Percentiles rank a stretch among this genome's conserved stretches.
phyloP scores from a whole-genome alignment of 768 basidiomycete genomes.

The Daedalea quercina region DNA sequence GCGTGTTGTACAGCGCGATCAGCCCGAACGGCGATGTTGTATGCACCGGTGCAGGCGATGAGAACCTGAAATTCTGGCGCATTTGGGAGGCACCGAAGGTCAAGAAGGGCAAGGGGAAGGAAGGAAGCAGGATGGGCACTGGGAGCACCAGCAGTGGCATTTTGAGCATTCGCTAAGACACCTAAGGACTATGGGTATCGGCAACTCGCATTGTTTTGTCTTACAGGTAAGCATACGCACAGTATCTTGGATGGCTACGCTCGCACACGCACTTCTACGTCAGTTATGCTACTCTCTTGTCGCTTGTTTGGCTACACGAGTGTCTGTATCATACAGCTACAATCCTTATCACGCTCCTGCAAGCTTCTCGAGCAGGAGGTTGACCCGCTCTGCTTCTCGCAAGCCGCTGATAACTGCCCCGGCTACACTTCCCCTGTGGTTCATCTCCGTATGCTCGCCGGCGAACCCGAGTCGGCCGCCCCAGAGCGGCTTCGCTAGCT shows the following conservation, averaged over 20 bases:
- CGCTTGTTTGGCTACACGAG: background rate
- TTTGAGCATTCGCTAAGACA: conserved; percentile 16
- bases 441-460: background rate
- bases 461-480: background rate
- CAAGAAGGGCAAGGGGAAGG: conserved; percentile 46
- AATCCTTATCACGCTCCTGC: background rate
- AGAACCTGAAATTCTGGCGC: conserved; percentile 96
- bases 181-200: background rate
- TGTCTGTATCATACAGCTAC: background rate
- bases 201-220: background rate
- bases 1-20: conserved; percentile 81
- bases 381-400: background rate
- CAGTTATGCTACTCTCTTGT: background rate
- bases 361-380: background rate
- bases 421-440: background rate
- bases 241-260: background rate
- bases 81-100: conserved; percentile 62
- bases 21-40: conserved; percentile 89
- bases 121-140: conserved; percentile 23
- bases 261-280: background rate
- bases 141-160: conserved; percentile 20
- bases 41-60: conserved; percentile 88
- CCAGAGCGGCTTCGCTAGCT: background rate
- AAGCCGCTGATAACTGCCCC: background rate
- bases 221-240: background rate